These are phyloP conservation scores for Periconia digitata DNA, from an alignment of 2,329 filamentous ascomycete species.

Conservation along the genomic window DNA sequence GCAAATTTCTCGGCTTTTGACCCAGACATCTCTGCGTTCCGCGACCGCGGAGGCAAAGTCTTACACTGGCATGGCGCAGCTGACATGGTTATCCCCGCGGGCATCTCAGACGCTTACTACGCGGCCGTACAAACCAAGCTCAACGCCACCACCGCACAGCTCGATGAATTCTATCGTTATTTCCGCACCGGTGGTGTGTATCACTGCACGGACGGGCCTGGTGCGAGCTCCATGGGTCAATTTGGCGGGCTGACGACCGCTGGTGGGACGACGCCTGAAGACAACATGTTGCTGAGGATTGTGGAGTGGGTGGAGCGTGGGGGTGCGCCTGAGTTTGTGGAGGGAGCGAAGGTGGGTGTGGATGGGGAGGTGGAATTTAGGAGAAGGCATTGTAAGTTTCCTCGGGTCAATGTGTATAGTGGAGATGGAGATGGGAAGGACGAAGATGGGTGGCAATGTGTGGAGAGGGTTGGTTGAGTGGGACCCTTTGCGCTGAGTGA, in stretches of 20 bases:
- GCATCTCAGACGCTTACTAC: constrained; percentile 41
- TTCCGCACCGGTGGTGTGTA: constrained; percentile 54
- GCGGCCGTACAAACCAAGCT: constrained; percentile 45
- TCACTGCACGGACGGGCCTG: constrained; percentile 51
- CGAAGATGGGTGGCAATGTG: constrained; percentile 19
- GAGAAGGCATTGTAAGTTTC: constrained; percentile 50
- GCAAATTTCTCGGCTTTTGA: constrained; percentile 12
- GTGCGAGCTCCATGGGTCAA: constrained; percentile 17
- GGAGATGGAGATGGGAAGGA: constrained; percentile 18
- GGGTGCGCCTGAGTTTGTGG: constrained; percentile 40
- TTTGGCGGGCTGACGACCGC: not conserved
- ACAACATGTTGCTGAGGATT: constrained; percentile 48
- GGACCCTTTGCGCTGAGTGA: not conserved
- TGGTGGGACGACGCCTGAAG: constrained; percentile 24
- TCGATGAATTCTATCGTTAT: constrained; percentile 48
- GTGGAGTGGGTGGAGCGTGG: constrained; percentile 48
- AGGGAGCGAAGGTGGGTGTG: constrained; percentile 36
- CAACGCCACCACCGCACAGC: constrained; percentile 20
- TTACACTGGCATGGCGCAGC: constrained; percentile 21
- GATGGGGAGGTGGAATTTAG: constrained; percentile 49
- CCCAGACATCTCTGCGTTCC: constrained; percentile 19
- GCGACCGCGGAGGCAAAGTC: constrained; percentile 19
- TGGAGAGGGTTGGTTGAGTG: not conserved
- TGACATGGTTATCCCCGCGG: constrained; percentile 11
- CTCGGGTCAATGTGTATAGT: constrained; percentile 17